These are phyloP conservation scores for Chimonanthus salicifolius DNA, from an alignment of 164 flowering plant genomes.

Conservation along the genomic window DNA sequence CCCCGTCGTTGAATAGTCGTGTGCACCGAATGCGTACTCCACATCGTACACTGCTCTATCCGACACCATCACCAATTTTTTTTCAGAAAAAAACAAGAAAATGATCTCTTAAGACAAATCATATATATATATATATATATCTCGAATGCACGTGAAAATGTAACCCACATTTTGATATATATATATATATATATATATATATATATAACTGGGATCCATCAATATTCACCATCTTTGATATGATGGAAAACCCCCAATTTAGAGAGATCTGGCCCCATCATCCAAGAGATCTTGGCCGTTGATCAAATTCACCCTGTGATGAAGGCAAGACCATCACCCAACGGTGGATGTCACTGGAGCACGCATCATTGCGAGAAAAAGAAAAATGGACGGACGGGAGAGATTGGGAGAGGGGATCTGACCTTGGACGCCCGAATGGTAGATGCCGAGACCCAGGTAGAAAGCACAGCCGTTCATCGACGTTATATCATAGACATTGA, in stretches of 20 bases:
- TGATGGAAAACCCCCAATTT: too few relatives aligned
- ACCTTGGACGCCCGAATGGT: conserved; percentile 86
- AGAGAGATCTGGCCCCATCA: too few relatives aligned
- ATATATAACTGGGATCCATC: too few relatives aligned
- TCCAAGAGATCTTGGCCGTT: too few relatives aligned
- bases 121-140: too few relatives aligned
- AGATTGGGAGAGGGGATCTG: neutral
- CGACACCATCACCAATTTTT: too few relatives aligned
- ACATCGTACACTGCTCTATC: conserved; percentile 55
- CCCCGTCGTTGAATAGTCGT: conserved; percentile 63
- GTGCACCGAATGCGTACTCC: conserved; percentile 86
- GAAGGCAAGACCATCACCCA: neutral
- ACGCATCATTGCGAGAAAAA: neutral
- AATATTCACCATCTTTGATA: too few relatives aligned
- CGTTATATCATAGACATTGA: conserved; percentile 74
- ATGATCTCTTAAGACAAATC: too few relatives aligned
- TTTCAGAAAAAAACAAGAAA: too few relatives aligned
- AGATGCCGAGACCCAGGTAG: conserved; percentile 78
- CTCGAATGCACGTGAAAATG: too few relatives aligned
- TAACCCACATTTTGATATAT: too few relatives aligned
- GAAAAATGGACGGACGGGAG: neutral
- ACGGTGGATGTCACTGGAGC: neutral
- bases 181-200: too few relatives aligned
- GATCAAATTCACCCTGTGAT: neutral
- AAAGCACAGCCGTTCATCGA: conserved; percentile 70